Base-by-base conservation (phyloP, 1,284 basidiomycete species). In the Anthracocystis panici-leucophaei region DNA sequence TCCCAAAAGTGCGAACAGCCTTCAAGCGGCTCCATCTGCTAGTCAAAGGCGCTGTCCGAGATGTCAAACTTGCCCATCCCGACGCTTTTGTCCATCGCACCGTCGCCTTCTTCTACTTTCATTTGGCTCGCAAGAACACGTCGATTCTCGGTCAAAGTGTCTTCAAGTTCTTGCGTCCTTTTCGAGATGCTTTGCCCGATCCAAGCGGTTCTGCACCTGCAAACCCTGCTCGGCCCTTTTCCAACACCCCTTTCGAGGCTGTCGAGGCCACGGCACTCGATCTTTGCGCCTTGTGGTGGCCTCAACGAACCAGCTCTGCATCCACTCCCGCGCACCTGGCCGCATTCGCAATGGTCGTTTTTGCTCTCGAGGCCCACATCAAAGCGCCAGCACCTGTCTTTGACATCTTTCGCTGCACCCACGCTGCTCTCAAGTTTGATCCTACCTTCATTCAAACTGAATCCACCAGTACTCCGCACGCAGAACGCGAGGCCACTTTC, bases 271-370 rank as follows among this genome's bases (percentile, higher is more conserved):
- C 61, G 7, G 71, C 69, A n/a, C 35, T 77, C 25, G 69, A 75
- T 35, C 50, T 75, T 16, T 70, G 67, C 51, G 29, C 33, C 11
- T 63, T 70, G 12, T 75, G 67, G 73, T 75, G 73, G 73, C 54
- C 60, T 14, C 31, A 42, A 9, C 60, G 61, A n/a, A 14, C 23
- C 9, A n/a, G 29, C 7, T 33, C 14, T n/a, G 38, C 38, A 2
- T 23, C 40, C 41, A 25, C 27, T 11, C 33, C 59, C 20, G 45
- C 46, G n/a, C 54, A 54, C 4, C 54, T 66, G 0, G 66, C 64
- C 23, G 73, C 73, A 0, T 75, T 64, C 31, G 67, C 67, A 2
- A 49, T 51, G 12, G 61, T 64, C 38, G 51, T 71, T n/a, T n/a
- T 67, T 18, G 64, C 73, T 7, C 51, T 75, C 16, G 73, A 75